Base-by-base conservation (phyloP, 495 filamentous ascomycete genomes). In the Barbatosphaeria neglecta region DNA sequence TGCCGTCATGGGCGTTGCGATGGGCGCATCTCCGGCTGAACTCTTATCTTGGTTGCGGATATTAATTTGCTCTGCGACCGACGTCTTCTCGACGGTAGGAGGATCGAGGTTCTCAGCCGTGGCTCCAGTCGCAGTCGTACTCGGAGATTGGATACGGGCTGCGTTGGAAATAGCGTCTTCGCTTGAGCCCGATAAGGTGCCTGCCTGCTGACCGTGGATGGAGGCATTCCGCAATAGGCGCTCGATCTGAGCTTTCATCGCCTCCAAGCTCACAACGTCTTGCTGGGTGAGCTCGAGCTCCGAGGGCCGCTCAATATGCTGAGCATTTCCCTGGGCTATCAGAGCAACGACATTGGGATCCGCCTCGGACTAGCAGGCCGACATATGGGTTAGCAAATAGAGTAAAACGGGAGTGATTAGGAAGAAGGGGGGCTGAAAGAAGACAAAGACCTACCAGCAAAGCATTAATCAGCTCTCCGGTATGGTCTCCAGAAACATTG, bases 381-480 rank as follows among this genome's bases (percentile, higher is more conserved):
- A 31, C 9, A 31, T 10, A 10, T 3, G 35, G 13, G 52, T 61
- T 50, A 57, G 55, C 46, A 37, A 50, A 17, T 3, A 8, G 17
- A 7, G 37, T 3, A 1, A 8, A 3, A 22, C 11, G 17, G 1
- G 44, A 27, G 16, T 20, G 7, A 18, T 16, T 31, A 33, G 7
- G 15, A 43, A 33, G 19, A 40, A 40, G 17, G 16, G 18, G n/a
- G n/a, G n/a, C n/a, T n/a, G n/a, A n/a, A n/a, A n/a, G 27, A 28
- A 0, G 22, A 37, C 24, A 15, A 3, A 38, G 31, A 66, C 70
- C 47, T 60, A 73, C 69, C 28, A 74, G 49, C 50, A 76, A 46
- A 39, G 68, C 60, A 45, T 69, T 55, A 37, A 66, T 50, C 19
- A 75, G 58, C 22, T 62, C 52, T 16, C 62, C 51, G 27, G 64